Base-by-base conservation (phyloP, 1,284 basidiomycete genomes). In the Apiotrichum domesticum region DNA sequence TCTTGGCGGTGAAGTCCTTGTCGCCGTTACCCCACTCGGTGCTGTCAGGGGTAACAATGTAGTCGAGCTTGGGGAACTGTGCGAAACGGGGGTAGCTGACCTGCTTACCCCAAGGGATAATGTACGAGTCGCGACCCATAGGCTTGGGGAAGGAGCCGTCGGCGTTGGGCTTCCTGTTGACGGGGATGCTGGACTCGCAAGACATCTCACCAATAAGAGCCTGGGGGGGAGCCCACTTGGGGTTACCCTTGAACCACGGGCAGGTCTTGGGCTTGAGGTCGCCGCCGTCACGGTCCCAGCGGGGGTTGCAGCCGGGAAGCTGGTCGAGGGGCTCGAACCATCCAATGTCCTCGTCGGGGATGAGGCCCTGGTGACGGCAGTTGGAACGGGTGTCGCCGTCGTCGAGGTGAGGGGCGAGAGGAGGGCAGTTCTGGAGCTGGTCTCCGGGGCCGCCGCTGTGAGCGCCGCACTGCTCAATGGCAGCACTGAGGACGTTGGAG, bases 261-360 rank as follows among this genome's bases (percentile, higher is more conserved):
- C 53, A 55, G 51, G 41, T 39, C 2, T 21, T 51, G 4, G 56
- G 56, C 51, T 55, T 55, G 11, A 15, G 15, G 7, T 41, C 43
- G 2, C 47, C 51, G 4, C n/a, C 37, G 43, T 47, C 21, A 14
- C 15, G 33, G 32, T 50, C 29, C 59, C 59, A 61, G 15, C 49
- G 40, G 3, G 56, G 56, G 54, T 61, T 61, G 56, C 59, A 61
- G 14, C 59, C 59, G 1, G 56, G 56, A 6, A 61, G 54, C 14
- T 51, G 29, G 35, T 52, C 34, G 40, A 61, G 51, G 32, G 56
- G 40, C 47, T 50, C 35, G 33, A 41, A 33, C 39, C 15, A 56
- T 11, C 59, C 59, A 10, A 44, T 29, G 5, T 58, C 48, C 56
- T 61, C 59, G 21, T 51, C 52, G 15, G 59, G 59, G 33, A 61